These are phyloP conservation scores for Cystobasidium slooffiae DNA, from an alignment of 1,284 basidiomycete species.

Conservation along the genomic window DNA sequence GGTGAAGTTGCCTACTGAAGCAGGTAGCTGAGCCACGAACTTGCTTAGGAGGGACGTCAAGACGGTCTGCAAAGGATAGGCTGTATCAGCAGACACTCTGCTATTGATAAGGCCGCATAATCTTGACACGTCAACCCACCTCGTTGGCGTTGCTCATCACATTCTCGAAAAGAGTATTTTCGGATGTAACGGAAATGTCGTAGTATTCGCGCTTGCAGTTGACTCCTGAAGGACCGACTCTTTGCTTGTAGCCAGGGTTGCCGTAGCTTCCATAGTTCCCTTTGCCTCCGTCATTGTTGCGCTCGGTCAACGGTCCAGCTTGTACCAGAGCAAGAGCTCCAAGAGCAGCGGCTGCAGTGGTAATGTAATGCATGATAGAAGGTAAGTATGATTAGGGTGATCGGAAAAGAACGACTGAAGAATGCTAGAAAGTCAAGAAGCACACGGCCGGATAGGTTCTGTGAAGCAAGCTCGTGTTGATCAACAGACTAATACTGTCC, in stretches of 20 bases:
- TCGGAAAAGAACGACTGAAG: neutral
- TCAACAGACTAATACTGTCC: too few relatives aligned
- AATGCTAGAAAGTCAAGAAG: neutral
- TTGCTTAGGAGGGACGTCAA: constrained; percentile 29
- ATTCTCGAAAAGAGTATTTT: constrained; percentile 41
- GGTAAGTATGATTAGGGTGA: neutral
- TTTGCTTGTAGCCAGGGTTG: constrained; percentile 30
- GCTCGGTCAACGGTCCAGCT: constrained; percentile 19
- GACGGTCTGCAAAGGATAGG: constrained; percentile 17
- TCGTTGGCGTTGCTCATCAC: constrained; percentile 40
- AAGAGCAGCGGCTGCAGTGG: constrained; percentile 6
- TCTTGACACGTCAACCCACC: neutral
- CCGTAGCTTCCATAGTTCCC: constrained; percentile 8
- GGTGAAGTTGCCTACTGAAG: constrained; percentile 44
- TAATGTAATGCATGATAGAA: constrained; percentile 5
- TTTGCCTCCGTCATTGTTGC: constrained; percentile 30
- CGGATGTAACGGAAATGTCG: constrained; percentile 32
- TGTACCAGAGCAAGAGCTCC: constrained; percentile 1
- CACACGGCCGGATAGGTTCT: neutral
- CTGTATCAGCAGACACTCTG: too few relatives aligned
- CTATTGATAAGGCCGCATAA: too few relatives aligned
- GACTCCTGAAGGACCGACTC: constrained; percentile 22
- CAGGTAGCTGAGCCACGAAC: constrained; percentile 43
- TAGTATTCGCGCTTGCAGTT: constrained; percentile 34
- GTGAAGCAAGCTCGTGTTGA: neutral